These are phyloP conservation scores for Ophiognomonia clavigignenti-juglandacearum DNA, from an alignment of 2,329 filamentous ascomycete species.

Conservation along the genomic window DNA sequence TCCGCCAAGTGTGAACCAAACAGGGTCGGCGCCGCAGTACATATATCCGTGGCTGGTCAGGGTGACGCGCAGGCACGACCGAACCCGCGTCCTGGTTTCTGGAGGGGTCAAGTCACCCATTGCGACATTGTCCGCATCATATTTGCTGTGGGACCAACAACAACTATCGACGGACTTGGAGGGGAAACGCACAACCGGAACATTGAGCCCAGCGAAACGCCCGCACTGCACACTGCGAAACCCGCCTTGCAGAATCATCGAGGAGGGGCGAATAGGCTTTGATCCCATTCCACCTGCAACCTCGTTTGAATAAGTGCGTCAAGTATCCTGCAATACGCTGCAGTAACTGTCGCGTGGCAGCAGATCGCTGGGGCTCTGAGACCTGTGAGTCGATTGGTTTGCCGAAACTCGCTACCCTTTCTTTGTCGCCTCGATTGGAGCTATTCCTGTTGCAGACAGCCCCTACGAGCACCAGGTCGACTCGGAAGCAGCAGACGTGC, in stretches of 20 bases:
- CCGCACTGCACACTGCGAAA: slow-evolving; percentile 3
- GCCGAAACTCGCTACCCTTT: slow-evolving; percentile 6
- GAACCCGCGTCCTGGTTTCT: background rate
- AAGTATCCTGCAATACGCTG: slow-evolving; percentile 5
- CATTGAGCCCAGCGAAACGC: slow-evolving; percentile 6
- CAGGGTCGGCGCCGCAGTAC: background rate
- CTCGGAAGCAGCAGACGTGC: slow-evolving; percentile 11
- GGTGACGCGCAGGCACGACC: background rate
- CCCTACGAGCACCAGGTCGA: slow-evolving; percentile 3
- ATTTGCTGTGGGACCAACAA: slow-evolving; percentile 8
- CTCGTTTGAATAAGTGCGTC: background rate
- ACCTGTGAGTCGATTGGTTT: slow-evolving; percentile 9
- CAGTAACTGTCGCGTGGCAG: slow-evolving; percentile 10
- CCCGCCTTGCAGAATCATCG: background rate
- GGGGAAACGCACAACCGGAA: background rate
- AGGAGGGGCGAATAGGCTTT: slow-evolving; percentile 11
- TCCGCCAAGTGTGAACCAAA: background rate
- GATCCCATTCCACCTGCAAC: slow-evolving; percentile 6
- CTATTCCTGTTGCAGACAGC: slow-evolving; percentile 16
- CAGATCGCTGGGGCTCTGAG: slow-evolving; percentile 7
- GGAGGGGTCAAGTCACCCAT: too few species aligned
- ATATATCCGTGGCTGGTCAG: slow-evolving; percentile 5
- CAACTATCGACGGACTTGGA: background rate
- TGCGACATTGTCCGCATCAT: slow-evolving; percentile 11
- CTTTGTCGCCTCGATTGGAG: slow-evolving; percentile 12